phyloP scores from a whole-genome alignment of 164 flowering plant species.

The Dillenia suffruticosa region DNA sequence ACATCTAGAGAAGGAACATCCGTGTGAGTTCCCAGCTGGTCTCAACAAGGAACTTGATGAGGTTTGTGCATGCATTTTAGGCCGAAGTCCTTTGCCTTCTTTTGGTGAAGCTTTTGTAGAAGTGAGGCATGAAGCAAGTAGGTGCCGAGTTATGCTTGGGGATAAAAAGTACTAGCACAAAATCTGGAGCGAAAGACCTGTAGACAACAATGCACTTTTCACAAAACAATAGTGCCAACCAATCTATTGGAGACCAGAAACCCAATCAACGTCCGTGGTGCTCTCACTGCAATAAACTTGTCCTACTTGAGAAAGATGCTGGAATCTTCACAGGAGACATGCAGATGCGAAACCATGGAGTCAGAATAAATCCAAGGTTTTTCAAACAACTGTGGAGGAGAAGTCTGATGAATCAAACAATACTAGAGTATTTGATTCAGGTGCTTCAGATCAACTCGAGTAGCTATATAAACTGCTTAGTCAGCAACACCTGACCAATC shows the following conservation, averaged over 20 bases:
- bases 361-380: too few species aligned
- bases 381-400: neutral
- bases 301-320: neutral
- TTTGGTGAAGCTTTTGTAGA: neutral
- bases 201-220: too few species aligned
- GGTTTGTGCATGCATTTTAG: neutral
- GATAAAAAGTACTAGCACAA: neutral
- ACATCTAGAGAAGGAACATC: neutral
- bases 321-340: constrained; percentile 1
- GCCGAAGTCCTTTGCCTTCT: neutral
- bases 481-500: neutral
- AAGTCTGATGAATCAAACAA: neutral
- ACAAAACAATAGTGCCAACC: too few species aligned
- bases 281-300: constrained; percentile 1
- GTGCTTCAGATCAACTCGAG: too few species aligned
- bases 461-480: too few species aligned
- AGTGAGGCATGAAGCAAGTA: neutral
- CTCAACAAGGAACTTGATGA: neutral
- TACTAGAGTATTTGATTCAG: too few species aligned
- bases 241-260: too few species aligned
- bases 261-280: neutral
- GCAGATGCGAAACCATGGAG: neutral
- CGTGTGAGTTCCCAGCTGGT: constrained; percentile 1
- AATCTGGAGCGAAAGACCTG: neutral
- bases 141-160: neutral